Conservation (phyloP, 108 stramenopile genomes). For the Craspedostauros australis region DNA sequence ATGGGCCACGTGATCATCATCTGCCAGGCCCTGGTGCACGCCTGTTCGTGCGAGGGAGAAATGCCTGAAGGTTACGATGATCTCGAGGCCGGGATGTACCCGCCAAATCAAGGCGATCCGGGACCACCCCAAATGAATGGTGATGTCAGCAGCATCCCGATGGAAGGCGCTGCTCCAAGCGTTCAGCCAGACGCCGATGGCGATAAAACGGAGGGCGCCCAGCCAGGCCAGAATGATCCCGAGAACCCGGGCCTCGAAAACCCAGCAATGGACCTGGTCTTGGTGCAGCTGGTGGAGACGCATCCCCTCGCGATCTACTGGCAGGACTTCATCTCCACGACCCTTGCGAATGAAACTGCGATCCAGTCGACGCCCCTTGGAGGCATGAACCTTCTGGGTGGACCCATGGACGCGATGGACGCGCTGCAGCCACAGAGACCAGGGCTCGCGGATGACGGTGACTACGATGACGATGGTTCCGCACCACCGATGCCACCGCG, state of each 20-base stretch:
- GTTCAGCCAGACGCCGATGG: not conserved
- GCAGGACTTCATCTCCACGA: slow-evolving; percentile 65
- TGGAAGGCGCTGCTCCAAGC: not conserved
- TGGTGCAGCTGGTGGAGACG: slow-evolving; percentile 29
- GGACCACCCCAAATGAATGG: not conserved
- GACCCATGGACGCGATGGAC: slow-evolving; percentile 14
- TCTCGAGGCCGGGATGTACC: not conserved
- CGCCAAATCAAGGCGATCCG: not conserved
- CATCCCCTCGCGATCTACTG: slow-evolving; percentile 58
- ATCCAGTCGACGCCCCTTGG: slow-evolving; percentile 84
- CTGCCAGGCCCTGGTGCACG: slow-evolving; percentile 87
- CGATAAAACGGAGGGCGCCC: not conserved
- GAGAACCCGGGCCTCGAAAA: slow-evolving; percentile 1
- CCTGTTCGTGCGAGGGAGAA: slow-evolving; percentile 41
- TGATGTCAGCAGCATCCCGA: not conserved
- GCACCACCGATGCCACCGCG: slow-evolving; percentile 35
- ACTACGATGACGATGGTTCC: slow-evolving; percentile 37
- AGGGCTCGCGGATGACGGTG: slow-evolving; percentile 47
- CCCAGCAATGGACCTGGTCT: slow-evolving; percentile 7
- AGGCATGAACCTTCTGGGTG: slow-evolving; percentile 42
- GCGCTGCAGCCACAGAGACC: slow-evolving; percentile 41
- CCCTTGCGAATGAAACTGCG: slow-evolving; percentile 67
- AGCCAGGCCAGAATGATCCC: not conserved
- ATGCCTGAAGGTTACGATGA: not conserved
- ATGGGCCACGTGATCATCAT: slow-evolving; percentile 97